Percentiles rank a stretch among this genome's conserved stretches.
Evolutionary conservation across 2,329 filamentous ascomycete genomes (phyloP).

Genomic region (Colletotrichum simmondsii): DNA sequence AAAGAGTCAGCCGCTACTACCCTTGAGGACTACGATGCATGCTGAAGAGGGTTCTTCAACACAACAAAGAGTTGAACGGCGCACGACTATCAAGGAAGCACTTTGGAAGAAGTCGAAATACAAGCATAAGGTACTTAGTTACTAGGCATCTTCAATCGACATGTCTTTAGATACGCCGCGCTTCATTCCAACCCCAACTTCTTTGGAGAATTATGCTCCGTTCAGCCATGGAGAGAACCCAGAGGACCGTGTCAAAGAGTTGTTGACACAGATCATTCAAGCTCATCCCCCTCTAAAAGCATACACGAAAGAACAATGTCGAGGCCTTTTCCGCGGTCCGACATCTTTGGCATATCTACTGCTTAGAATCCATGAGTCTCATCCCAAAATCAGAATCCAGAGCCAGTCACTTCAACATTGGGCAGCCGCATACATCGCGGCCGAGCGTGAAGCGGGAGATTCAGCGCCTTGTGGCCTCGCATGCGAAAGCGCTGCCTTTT

Average conservation of each 20-base stretch:
- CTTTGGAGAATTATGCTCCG: neutral
- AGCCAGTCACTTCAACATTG: slow-evolving; percentile 55
- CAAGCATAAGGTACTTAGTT: neutral
- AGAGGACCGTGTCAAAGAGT: neutral
- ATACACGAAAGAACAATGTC: slow-evolving; percentile 47
- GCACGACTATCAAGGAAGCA: neutral
- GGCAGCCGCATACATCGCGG: slow-evolving; percentile 58
- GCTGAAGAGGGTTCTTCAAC: neutral
- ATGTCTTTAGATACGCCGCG: neutral
- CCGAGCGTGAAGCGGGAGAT: slow-evolving; percentile 48
- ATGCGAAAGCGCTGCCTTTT: slow-evolving; percentile 58
- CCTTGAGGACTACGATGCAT: neutral
- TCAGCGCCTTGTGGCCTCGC: slow-evolving; percentile 58
- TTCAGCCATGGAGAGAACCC: neutral
- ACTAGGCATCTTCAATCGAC: neutral
- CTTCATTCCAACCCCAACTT: neutral
- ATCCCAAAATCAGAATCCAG: slow-evolving; percentile 55
- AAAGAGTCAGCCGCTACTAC: neutral
- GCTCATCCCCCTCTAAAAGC: slow-evolving; percentile 47
- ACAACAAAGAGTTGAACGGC: neutral
- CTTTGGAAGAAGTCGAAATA: neutral
- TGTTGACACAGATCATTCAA: slow-evolving; percentile 40
- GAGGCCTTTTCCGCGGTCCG: slow-evolving; percentile 64
- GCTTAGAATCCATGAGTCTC: slow-evolving; percentile 54
- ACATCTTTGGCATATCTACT: slow-evolving; percentile 67